Evolutionary conservation across 1,139 yeast species (phyloP), one percentile per base, ranked within the genome.

Genomic region (Nakaseomyces sp.): DNA sequence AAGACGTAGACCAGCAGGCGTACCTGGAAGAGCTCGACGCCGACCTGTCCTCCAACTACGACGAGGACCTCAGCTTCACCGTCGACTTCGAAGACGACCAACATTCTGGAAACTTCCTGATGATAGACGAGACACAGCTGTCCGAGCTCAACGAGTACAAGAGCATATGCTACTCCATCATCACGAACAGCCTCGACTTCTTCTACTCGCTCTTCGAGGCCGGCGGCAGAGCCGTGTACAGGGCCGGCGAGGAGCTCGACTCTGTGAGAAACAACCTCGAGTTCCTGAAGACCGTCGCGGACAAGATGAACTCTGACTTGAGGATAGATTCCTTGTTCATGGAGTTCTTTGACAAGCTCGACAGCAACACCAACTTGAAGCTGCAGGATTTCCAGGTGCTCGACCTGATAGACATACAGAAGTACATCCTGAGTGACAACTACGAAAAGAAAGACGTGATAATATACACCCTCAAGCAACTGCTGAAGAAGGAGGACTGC

Each of bases 11-110:
- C 5, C 53, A 54, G 33, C 47, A 48, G 22, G 50, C 43, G 13
- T 53, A 55, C 42, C 29, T 53, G 10, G 42, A 49, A n/a, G 53
- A 50, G 29, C 41, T 55, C 9, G 44, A 47, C 17, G 43, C 22
- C 13, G 45, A 43, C 13, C 42, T 35, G 9, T 35, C 38, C 10
- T 35, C 38, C 12, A 43, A 15, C 24, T 42, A 42, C 9, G 45
- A 45, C 17, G 49, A 44, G 31, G 41, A 30, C 7, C 35, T 40
- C 9, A 26, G 38, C 22, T 42, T 41, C n/a, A 24, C 43, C 16
- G 45, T 39, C n/a, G 44, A 29, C n/a, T 35, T 43, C 31, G 40
- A 32, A 4, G 30, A 37, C 16, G 37, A 37, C 30, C 31, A 29
- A 26, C 24, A 20, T 19, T 7, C 28, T 20, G 13, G 28, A 20